phyloP scores from a whole-genome alignment of 1,284 basidiomycete species.

The Heterobasidion occidentale region DNA sequence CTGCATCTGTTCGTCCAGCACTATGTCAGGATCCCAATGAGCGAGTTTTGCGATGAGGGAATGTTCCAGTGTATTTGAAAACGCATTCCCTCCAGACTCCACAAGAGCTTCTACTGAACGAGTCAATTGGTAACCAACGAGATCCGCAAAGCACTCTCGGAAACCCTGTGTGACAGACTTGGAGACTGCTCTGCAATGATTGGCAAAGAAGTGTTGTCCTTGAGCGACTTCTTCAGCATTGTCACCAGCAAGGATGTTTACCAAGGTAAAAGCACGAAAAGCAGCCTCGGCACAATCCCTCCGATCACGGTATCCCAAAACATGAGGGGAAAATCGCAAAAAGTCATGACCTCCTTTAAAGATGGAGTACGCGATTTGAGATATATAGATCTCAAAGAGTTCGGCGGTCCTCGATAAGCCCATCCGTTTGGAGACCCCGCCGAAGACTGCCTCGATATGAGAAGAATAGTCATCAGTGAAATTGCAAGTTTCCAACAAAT shows the following conservation, averaged over 20 bases:
- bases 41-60: constrained; percentile 28
- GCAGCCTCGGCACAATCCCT: constrained; percentile 53
- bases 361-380: constrained; percentile 67
- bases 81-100: constrained; percentile 7
- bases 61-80: constrained; percentile 24
- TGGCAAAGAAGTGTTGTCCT: constrained; percentile 43
- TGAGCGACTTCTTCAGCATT: constrained; percentile 20
- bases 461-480: constrained; percentile 37
- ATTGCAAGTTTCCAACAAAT: constrained; percentile 70
- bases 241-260: constrained; percentile 36
- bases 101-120: constrained; percentile 30
- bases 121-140: constrained; percentile 57
- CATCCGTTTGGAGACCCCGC: constrained; percentile 56
- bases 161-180: constrained; percentile 46
- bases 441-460: constrained; percentile 63
- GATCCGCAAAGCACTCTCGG: constrained; percentile 60
- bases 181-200: constrained; percentile 58
- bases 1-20: constrained; percentile 31
- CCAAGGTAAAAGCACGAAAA: constrained; percentile 56
- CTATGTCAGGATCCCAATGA: constrained; percentile 21
- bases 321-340: constrained; percentile 54
- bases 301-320: constrained; percentile 65
- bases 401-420: constrained; percentile 59
- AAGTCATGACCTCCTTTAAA: constrained; percentile 42
- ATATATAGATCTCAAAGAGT: constrained; percentile 76